phyloP scores from a whole-genome alignment of 2,329 filamentous ascomycete genomes.

The Pseudogymnoascus sp. region DNA sequence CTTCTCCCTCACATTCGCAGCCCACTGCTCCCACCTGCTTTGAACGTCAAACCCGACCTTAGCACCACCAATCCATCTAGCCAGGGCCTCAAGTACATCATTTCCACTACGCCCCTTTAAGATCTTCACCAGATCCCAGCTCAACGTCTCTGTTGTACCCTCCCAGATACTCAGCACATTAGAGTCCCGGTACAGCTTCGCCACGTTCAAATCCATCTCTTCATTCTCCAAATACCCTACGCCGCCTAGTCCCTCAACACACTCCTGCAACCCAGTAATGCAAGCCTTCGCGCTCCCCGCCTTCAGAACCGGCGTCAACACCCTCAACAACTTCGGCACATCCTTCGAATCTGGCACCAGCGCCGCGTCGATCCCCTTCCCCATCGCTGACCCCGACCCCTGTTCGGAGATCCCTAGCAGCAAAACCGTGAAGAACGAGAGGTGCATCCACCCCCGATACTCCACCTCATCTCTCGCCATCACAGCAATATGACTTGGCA shows the following conservation, averaged over 20 bases:
- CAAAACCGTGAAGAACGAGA: conserved; percentile 44
- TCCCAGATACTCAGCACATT: conserved; percentile 61
- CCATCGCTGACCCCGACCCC: conserved; percentile 14
- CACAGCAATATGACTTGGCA: conserved; percentile 48
- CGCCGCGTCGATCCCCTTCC: conserved; percentile 18
- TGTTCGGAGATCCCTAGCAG: conserved; percentile 48
- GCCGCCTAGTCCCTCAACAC: conserved; percentile 58
- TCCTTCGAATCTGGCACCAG: conserved; percentile 30
- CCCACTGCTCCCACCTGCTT: conserved; percentile 14
- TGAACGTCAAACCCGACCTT: neutral
- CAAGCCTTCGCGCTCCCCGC: conserved; percentile 44
- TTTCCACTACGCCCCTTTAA: conserved; percentile 29
- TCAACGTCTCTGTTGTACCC: conserved; percentile 64
- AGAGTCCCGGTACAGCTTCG: conserved; percentile 56
- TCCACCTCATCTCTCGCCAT: conserved; percentile 46
- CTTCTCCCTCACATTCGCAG: conserved; percentile 11
- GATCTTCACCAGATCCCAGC: conserved; percentile 43
- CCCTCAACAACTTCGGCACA: conserved; percentile 39
- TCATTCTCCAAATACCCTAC: conserved; percentile 57
- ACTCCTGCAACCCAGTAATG: conserved; percentile 43
- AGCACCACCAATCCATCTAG: conserved; percentile 30
- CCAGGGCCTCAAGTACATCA: conserved; percentile 34
- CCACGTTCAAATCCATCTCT: conserved; percentile 56
- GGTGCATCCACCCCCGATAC: conserved; percentile 48
- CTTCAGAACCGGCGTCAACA: conserved; percentile 53